Base-by-base conservation (phyloP, 805 yeast genomes). In the Candida coleopterorum region DNA sequence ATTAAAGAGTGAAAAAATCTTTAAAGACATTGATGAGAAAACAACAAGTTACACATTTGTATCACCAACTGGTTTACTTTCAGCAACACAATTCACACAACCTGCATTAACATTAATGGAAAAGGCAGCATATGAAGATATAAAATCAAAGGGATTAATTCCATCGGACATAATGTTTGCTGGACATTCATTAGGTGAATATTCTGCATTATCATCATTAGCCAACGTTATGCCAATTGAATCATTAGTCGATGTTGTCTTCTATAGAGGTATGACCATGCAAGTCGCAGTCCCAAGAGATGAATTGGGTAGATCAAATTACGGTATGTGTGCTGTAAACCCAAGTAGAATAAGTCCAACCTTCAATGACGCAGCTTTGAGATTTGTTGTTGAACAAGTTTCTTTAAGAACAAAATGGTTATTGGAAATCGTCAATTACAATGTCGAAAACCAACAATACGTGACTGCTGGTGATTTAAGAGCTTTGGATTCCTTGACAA, bases 231-330 rank as follows among this genome's bases (percentile, higher is more conserved):
- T 93, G 97, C 96, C 97, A 33, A 88, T 93, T 52, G 98, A 93
- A 70, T 84, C 95, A 5, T 74, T 90, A 50, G 97, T 90, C 45
- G 97, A 90, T 63, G 95, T 90, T 62, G 97, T 90, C 37, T 93
- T 93, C 77, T 94, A 93, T 77, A 83, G 99, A 74, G 99, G 99
- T 77, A 93, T 93, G 97, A 94, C 99, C 34, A 93, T 93, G 99
- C 98, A 93, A 73, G 98, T 93, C 48, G 98, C 98, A 32, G 99
- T 93, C 48, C 97, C 97, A 60, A 84, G 99, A 72, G 99, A 93
- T 66, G 77, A 80, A 38, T 60, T 67, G 35, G 99, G 99, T 34
- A 84, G 97, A 70, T 93, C 98, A 41, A 93, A 93, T 74, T 93
- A 93, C 58, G 97, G 97, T 74, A 93, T 93, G 99, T 78, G 87